phyloP scores from a whole-genome alignment of 331 rosid genomes.

The Cydonia oblonga region DNA sequence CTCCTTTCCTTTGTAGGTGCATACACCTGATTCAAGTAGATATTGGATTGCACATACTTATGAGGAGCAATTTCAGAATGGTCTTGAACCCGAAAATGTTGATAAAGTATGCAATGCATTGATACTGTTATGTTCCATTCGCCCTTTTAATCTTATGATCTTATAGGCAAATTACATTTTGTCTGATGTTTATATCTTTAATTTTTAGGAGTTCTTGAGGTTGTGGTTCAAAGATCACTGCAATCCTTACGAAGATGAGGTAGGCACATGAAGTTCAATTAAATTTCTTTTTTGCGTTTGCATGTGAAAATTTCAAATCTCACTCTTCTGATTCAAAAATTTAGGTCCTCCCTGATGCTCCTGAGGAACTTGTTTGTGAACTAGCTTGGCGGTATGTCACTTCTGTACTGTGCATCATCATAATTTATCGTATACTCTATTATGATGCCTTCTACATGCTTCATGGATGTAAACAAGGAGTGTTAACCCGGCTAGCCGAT shows the following conservation, averaged over 20 bases:
- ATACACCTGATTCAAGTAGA: conserved; percentile 97
- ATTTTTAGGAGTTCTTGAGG: conserved; percentile 81
- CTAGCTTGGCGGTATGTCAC: conserved; percentile 82
- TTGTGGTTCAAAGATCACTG: conserved; percentile 92
- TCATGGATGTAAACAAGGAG: neutral
- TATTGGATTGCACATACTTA: conserved; percentile 92
- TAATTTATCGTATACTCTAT: neutral
- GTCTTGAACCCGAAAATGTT: conserved; percentile 89
- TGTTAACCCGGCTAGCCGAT: neutral
- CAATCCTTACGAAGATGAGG: conserved; percentile 92
- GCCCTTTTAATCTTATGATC: neutral
- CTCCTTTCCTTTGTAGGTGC: conserved; percentile 46
- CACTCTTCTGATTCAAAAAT: conserved; percentile 11
- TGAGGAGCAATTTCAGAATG: conserved; percentile 54
- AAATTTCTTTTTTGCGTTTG: neutral
- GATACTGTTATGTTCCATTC: neutral
- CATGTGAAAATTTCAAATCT: conserved; percentile 14
- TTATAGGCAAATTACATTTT: conserved; percentile 2
- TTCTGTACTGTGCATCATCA: neutral
- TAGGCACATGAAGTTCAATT: conserved; percentile 10
- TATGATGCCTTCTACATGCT: neutral
- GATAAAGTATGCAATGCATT: conserved; percentile 57
- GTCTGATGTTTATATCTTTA: conserved; percentile 6
- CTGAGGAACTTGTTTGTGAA: conserved; percentile 84
- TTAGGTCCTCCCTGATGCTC: conserved; percentile 95